These are phyloP conservation scores for Jacaranda mimosifolia DNA, from an alignment of 257 asterid species.

Conservation along the genomic window DNA sequence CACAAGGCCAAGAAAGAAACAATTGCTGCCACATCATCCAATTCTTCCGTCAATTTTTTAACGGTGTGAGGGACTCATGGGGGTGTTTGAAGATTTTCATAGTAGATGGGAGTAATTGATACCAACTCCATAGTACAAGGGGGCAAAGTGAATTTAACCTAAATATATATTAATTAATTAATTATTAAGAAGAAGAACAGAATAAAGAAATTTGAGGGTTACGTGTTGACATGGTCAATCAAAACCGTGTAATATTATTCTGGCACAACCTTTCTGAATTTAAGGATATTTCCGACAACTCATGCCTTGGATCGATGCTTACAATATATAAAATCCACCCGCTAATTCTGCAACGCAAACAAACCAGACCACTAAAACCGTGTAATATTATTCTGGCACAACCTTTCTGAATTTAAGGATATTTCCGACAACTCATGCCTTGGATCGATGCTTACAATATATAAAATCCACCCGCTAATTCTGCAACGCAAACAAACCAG, in stretches of 20 bases:
- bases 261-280: background rate
- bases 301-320: background rate
- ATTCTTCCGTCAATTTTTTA: too few species aligned
- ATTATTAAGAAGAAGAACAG: background rate
- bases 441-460: background rate
- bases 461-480: background rate
- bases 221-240: constrained; percentile 30
- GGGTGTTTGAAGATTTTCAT: too few species aligned
- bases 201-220: background rate
- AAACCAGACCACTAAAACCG: background rate
- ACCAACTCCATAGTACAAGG: too few species aligned
- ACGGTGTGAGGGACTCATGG: too few species aligned
- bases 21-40: too few species aligned
- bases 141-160: too few species aligned
- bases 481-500: background rate
- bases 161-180: too few species aligned
- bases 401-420: background rate
- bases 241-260: constrained; percentile 7
- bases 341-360: background rate
- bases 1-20: too few species aligned
- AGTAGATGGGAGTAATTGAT: too few species aligned
- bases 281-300: background rate
- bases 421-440: background rate
- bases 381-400: background rate
- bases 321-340: background rate